Base-by-base conservation (phyloP, 1,284 basidiomycete genomes). In the Ceratobasidium theobromae region DNA sequence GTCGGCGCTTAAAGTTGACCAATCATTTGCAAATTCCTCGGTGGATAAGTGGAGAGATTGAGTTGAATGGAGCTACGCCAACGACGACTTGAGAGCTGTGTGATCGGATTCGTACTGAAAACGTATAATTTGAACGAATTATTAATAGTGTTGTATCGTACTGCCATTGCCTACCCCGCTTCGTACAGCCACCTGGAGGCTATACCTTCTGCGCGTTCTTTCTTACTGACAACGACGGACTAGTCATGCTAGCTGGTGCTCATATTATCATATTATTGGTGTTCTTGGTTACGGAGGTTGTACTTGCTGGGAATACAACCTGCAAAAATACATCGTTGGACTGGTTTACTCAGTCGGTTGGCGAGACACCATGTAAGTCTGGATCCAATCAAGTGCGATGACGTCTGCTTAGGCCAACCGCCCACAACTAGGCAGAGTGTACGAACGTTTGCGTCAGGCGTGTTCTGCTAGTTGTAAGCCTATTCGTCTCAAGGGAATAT, bases 241-340 rank as follows among this genome's bases (percentile, higher is more conserved):
- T 38, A 38, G 35, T 23, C n/a, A 45, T 62, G 46, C 46, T 62
- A 21, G 30, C n/a, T n/a, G n/a, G n/a, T n/a, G n/a, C n/a, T 32
- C 38, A 27, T 48, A n/a, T 2, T 3, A 5, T 46, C 23, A 3
- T 46, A 12, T 11, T 41, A 6, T 45, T 46, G 8, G 38, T 27
- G 9, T 5, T 40, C 12, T 23, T 27, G 11, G 27, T 51, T 14
- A 33, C 33, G 6, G 12, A 32, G 18, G 18, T 45, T 9, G 33
- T n/a, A 16, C 30, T 6, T 6, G 41, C 57, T 2, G 57, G 57
- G 3, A 62, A 62, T 18, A 62, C 57, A 18, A 62, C 57, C 12
- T 62, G 57, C 46, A 62, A 62, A 14, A 62, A 28, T 3, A 62
- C 28, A 11, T 49, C 57, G 30, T 51, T 62, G 30, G 57, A 62